These are phyloP conservation scores for Extremus antarcticus DNA, from an alignment of 495 filamentous ascomycete genomes.

Conservation along the genomic window DNA sequence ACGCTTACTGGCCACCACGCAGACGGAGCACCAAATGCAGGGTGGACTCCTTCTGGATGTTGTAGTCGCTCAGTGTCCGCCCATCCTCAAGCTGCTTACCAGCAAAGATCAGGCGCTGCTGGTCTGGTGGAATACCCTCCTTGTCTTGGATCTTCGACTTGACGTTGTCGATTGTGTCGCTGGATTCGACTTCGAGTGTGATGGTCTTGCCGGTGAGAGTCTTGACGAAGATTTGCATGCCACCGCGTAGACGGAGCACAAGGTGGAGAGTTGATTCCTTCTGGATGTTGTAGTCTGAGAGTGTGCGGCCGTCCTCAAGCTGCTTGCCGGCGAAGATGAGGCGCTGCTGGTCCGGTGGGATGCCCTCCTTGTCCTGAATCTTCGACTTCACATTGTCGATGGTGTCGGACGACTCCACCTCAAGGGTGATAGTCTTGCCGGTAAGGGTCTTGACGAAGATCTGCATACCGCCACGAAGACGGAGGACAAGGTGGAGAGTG, in stretches of 20 bases:
- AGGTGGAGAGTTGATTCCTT: conserved; percentile 62
- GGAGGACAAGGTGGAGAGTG: conserved; percentile 89
- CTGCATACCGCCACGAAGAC: conserved; percentile 98
- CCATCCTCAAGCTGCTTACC: conserved; percentile 90
- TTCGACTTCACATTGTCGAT: conserved; percentile 99
- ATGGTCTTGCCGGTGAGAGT: conserved; percentile 64
- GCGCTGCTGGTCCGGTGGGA: conserved; percentile 63
- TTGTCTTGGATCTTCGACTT: conserved; percentile 77
- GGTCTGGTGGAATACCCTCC: conserved; percentile 90
- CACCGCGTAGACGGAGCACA: conserved; percentile 61
- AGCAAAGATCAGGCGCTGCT: conserved; percentile 90
- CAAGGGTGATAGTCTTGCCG: conserved; percentile 99
- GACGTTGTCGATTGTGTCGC: conserved; percentile 41
- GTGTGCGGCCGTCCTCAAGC: conserved; percentile 58
- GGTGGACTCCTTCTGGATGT: conserved; percentile 99
- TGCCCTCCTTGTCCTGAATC: conserved; percentile 50
- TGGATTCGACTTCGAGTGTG: conserved; percentile 59
- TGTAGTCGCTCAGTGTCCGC: conserved; percentile 93
- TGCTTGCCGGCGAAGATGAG: conserved; percentile 65
- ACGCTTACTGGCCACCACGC: conserved; percentile 59
- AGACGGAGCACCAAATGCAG: conserved; percentile 93
- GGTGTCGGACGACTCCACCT: conserved; percentile 99
- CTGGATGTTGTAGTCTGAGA: conserved; percentile 66
- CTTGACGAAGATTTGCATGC: conserved; percentile 69
- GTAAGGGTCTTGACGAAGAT: conserved; percentile 69